These are phyloP conservation scores for Aspergillus avenaceus DNA, from an alignment of 495 filamentous ascomycete species.

Conservation along the genomic window DNA sequence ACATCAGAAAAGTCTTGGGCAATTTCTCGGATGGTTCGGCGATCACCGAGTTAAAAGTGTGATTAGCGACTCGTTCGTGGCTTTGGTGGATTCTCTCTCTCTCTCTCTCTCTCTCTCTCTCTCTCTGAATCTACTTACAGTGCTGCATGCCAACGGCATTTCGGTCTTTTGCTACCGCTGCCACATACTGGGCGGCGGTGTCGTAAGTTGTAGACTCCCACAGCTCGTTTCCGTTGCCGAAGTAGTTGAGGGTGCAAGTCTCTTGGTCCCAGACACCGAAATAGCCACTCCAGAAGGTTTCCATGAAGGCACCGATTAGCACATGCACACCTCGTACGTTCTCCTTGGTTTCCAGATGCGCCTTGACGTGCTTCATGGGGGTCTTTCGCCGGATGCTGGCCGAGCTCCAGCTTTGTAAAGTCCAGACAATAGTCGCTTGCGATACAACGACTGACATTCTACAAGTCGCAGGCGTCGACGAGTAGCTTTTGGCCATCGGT, in stretches of 20 bases:
- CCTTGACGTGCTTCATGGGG: constrained; percentile 34
- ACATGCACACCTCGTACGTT: constrained; percentile 32
- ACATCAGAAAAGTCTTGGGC: constrained; percentile 20
- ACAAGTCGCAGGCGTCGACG: constrained; percentile 34
- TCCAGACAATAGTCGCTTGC: constrained; percentile 37
- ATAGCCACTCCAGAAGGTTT: constrained; percentile 11
- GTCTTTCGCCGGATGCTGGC: constrained; percentile 34
- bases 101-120: not conserved
- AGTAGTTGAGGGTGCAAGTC: constrained; percentile 21
- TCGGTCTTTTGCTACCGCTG: constrained; percentile 25
- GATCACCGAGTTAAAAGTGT: constrained; percentile 26
- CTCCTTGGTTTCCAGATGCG: constrained; percentile 32
- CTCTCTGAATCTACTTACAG: constrained; percentile 14
- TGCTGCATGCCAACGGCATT: constrained; percentile 12
- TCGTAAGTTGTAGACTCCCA: constrained; percentile 30
- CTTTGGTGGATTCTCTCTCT: too few species aligned
- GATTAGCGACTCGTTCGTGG: too few species aligned
- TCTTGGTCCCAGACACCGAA: constrained; percentile 18
- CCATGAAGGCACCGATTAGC: constrained; percentile 26
- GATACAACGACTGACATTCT: constrained; percentile 32
- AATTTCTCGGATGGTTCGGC: constrained; percentile 21
- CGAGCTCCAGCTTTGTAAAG: constrained; percentile 28
- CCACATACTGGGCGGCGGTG: constrained; percentile 33
- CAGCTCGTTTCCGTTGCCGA: constrained; percentile 30
- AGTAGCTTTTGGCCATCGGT: constrained; percentile 34